phyloP scores from a whole-genome alignment of 179 eudicot species.

The Beta corolliflora region DNA sequence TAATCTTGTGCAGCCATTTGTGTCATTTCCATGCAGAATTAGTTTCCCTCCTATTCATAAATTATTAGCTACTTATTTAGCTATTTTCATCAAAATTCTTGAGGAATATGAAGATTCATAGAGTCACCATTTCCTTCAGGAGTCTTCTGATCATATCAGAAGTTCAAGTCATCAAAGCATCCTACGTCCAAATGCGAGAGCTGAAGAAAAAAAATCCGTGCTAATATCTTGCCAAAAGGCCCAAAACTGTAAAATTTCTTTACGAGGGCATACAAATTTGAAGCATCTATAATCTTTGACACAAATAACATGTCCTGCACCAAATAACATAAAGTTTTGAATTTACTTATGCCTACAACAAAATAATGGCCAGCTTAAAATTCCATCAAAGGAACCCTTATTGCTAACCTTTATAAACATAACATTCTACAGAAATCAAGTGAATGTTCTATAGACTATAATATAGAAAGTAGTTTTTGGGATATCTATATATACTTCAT shows the following conservation, averaged over 20 bases:
- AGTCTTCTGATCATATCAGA: not conserved
- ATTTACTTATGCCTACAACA: not conserved
- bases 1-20: no score
- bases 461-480: no score
- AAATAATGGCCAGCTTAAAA: not conserved
- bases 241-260: no score
- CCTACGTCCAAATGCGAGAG: no score
- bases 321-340: not conserved
- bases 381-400: not conserved
- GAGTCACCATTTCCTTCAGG: not conserved
- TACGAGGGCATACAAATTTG: not conserved
- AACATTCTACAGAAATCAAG: no score
- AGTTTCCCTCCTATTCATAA: no score
- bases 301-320: not conserved
- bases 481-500: no score
- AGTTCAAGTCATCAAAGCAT: no score
- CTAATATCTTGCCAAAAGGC: not conserved
- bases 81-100: not conserved
- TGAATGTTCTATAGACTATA: no score
- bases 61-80: not conserved
- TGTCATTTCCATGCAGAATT: no score
- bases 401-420: no score
- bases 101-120: no score
- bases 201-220: not conserved
- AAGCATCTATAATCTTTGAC: not conserved